Base-by-base conservation (phyloP, 495 filamentous ascomycete genomes). In the Amniculicola lignicola region DNA sequence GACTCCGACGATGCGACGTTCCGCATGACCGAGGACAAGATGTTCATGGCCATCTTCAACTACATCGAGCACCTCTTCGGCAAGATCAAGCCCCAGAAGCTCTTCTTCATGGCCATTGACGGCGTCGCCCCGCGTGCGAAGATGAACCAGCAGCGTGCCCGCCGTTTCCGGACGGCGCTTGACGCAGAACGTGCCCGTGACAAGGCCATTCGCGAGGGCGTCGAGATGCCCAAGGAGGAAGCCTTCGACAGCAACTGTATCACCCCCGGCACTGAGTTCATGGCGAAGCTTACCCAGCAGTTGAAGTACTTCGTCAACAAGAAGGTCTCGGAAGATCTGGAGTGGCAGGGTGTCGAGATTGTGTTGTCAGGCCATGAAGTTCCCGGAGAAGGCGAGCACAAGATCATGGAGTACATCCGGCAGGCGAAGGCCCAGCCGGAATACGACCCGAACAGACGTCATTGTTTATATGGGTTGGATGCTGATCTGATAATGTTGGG, bases 401-500 rank as follows among this genome's bases (percentile, higher is more conserved):
- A 99, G 75, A 95, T 99, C 70, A 99, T 97, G 94, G 94, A 99
- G 70, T 97, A 97, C 69, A 99, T 99, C 69, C 86, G 94, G 53
- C 84, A 90, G 66, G 85, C 93, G 27, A 97, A 97, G 76, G 88
- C 91, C 37, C 94, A 99, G 67, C 86, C 88, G 2, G 81, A 86
- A 54, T 99, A 99, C 67, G 82, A 94, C 65, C 82, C 90, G n/a
- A 97, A 99, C 67, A 80, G 93, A 54, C 89, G 94, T 38, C 94
- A 99, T 70, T 99, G 94, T 72, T 76, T 99, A 35, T 99, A 99
- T 67, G 94, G 94, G 4, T 79, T 99, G 24, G 94, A 99, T 74
- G 94, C 94, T 25, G 94, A 99, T 74, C 75, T 99, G 43, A 97
- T 99, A 72, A 99, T 99, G 94, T 73, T 99, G 69, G 94, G 94